Evolutionary conservation across 768 basidiomycete genomes (phyloP), one percentile per base, ranked within the genome.

Genomic region (Tricholoma sp.): DNA sequence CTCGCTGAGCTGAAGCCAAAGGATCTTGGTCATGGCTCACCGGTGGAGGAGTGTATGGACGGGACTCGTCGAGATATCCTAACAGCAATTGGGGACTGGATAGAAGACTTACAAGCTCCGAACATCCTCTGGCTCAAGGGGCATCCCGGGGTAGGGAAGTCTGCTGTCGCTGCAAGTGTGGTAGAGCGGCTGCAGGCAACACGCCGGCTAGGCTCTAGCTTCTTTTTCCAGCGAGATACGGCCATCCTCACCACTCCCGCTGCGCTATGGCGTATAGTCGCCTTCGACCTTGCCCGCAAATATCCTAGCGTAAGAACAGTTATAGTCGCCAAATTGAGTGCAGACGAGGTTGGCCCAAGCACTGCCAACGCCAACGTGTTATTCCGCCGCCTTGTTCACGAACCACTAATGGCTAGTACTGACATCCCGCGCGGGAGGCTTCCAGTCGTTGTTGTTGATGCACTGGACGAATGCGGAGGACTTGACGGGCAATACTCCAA

Each of bases 371-470:
- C 22, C 21, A 12, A 50, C 27, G 19, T 3, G 9, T 21, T 37
- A 9, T 49, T 56, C 22, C 31, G 22, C 6, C 9, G 9, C 14
- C 43, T 49, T 10, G 37, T 56, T 10, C 21, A 54, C 0, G 53
- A 54, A n/a, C 39, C 53, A 14, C 22, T 54, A 11, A 54, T 2
- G 5, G 52, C 41, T 0, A 45, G 54, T 16, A 32, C 4, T 0
- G 41, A 54, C 29, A 47, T 47, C 2, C 27, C 24, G 3, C 16
- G 11, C 24, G 41, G 19, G 3, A 21, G 43, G 21, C 19, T 45
- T 14, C 54, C 53, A 11, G 50, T 68, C 27, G 24, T 70, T 50
- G 60, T 69, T 14, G 59, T 70, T 18, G 69, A 71, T 58, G 69
- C 67, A 0, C 47, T 70, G 10, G 67, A 68, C 37, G 69, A 66